A percentile compares a stretch with the other conserved stretches of the same genome.
These are phyloP conservation scores for Penicillium waksmanii DNA, from an alignment of 495 filamentous ascomycete genomes.

Conservation along the genomic window DNA sequence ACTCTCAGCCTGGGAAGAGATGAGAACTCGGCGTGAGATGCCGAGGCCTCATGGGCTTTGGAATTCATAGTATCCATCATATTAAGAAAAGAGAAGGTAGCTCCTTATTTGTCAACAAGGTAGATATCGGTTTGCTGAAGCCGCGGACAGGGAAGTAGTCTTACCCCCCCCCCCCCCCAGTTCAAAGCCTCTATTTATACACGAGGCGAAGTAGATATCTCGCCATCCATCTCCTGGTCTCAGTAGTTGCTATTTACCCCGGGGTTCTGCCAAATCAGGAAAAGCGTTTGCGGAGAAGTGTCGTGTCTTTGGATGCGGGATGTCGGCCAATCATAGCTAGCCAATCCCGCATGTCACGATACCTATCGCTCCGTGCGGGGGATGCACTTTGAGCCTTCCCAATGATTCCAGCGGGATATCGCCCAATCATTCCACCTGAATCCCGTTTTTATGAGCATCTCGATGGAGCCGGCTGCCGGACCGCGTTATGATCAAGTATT, in stretches of 20 bases:
- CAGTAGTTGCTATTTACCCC: slow-evolving; percentile 9
- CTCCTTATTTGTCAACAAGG: too few relatives aligned
- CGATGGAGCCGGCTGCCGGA: background rate
- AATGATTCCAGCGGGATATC: background rate
- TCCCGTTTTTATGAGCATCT: background rate
- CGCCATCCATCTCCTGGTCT: background rate
- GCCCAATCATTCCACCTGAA: slow-evolving; percentile 2
- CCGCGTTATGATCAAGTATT: background rate
- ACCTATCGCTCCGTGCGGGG: background rate
- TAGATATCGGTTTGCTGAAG: too few relatives aligned
- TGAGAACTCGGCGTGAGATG: background rate
- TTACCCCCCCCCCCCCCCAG: background rate
- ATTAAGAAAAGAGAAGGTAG: background rate
- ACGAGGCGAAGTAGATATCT: background rate
- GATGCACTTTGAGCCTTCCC: background rate
- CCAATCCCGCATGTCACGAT: slow-evolving; percentile 10
- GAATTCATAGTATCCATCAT: background rate
- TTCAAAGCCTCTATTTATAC: slow-evolving; percentile 11
- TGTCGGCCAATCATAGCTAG: slow-evolving; percentile 9
- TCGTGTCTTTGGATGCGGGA: slow-evolving; percentile 9
- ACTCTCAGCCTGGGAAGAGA: background rate
- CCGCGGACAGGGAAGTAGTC: background rate
- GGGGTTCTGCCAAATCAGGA: slow-evolving; percentile 14
- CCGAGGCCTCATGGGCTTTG: background rate
- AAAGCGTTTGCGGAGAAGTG: slow-evolving; percentile 11